Evolutionary conservation across 805 yeast genomes (phyloP).

Genomic region (Wickerhamiella parazyma): DNA sequence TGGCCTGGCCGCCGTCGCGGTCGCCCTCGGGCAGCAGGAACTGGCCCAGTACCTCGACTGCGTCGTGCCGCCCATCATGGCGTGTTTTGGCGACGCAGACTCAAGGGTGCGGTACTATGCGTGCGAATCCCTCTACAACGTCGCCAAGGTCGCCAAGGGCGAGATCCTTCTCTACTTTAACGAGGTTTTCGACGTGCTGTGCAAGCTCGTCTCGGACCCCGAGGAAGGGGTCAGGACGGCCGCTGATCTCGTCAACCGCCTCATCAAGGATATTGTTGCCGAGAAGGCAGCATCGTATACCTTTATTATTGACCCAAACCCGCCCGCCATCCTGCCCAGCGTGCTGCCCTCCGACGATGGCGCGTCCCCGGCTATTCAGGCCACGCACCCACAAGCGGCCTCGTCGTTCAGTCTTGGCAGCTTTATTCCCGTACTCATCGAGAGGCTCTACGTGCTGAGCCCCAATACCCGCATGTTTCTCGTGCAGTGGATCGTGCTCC

Average conservation of each 20-base stretch:
- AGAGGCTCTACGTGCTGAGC: slow-evolving; percentile 81
- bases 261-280: slow-evolving; percentile 86
- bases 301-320: slow-evolving; percentile 42
- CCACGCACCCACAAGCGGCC: slow-evolving; percentile 31
- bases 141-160: slow-evolving; percentile 93
- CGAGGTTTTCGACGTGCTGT: slow-evolving; percentile 85
- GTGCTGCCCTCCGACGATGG: slow-evolving; percentile 41
- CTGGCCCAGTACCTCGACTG: slow-evolving; percentile 73
- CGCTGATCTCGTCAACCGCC: slow-evolving; percentile 79
- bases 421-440: slow-evolving; percentile 83
- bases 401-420: slow-evolving; percentile 68
- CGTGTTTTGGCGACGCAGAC: slow-evolving; percentile 94
- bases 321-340: slow-evolving; percentile 40
- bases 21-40: slow-evolving; percentile 73
- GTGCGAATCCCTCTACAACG: slow-evolving; percentile 88
- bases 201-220: slow-evolving; percentile 78
- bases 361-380: slow-evolving; percentile 22
- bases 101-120: slow-evolving; percentile 96
- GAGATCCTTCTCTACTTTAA: slow-evolving; percentile 84
- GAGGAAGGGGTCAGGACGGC: slow-evolving; percentile 90
- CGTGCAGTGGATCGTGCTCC: slow-evolving; percentile 85
- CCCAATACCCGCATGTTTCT: slow-evolving; percentile 86
- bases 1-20: slow-evolving; percentile 90
- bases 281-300: slow-evolving; percentile 86
- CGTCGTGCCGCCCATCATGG: slow-evolving; percentile 82